These are phyloP conservation scores for Ilex asprella DNA, from an alignment of 257 asterid species.

Conservation along the genomic window DNA sequence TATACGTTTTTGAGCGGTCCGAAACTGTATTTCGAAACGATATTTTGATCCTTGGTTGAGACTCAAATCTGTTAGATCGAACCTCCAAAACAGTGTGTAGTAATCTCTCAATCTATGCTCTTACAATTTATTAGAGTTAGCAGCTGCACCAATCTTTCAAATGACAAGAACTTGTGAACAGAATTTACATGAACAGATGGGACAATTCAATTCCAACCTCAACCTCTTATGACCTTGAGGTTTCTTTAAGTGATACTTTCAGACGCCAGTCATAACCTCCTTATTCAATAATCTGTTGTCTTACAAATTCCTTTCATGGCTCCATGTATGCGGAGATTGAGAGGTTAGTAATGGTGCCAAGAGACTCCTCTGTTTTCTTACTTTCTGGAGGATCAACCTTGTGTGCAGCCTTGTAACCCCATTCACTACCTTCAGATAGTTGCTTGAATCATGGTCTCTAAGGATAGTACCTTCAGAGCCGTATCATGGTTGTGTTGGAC, in stretches of 20 bases:
- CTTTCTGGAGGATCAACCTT: slow-evolving; percentile 30
- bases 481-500: slow-evolving; percentile 8
- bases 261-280: slow-evolving; percentile 38
- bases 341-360: slow-evolving; percentile 63
- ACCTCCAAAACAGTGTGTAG: no score
- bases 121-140: no score
- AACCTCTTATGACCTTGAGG: no score
- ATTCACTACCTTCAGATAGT: slow-evolving; percentile 68
- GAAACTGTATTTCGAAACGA: no score
- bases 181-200: no score
- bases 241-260: slow-evolving; percentile 1
- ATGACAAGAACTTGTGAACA: no score
- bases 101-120: no score
- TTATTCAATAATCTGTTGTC: slow-evolving; percentile 18
- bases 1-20: no score
- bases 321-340: slow-evolving; percentile 73
- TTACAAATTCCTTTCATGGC: slow-evolving; percentile 34
- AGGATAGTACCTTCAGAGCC: slow-evolving; percentile 76
- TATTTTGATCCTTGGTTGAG: no score
- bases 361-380: slow-evolving; percentile 47
- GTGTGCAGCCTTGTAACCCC: slow-evolving; percentile 42
- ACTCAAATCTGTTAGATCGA: no score
- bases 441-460: slow-evolving; percentile 85
- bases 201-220: no score
- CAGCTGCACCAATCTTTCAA: no score